Conservation (phyloP, 768 basidiomycete species). For the Boletus barrowsii region DNA sequence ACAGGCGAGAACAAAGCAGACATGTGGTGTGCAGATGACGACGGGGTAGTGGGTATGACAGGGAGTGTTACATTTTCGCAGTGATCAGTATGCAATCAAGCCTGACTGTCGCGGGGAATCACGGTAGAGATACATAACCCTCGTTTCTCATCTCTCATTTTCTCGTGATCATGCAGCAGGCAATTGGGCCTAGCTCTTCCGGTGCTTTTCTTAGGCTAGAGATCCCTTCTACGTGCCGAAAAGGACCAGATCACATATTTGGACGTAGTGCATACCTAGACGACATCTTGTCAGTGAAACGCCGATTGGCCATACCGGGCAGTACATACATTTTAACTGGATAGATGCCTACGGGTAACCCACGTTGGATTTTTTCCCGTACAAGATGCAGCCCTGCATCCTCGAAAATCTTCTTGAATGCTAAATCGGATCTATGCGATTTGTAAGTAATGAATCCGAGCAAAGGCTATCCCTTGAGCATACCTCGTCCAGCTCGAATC, state of each 20-base stretch:
- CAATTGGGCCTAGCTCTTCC: not conserved
- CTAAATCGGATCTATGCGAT: slow-evolving; percentile 66
- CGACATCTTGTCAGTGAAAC: slow-evolving; percentile 8
- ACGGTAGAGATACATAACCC: too few species aligned
- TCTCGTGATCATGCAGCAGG: not conserved
- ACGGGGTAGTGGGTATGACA: slow-evolving; percentile 67
- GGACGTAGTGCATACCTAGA: slow-evolving; percentile 26
- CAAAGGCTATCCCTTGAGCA: not conserved
- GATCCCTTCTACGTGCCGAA: not conserved
- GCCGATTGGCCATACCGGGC: not conserved
- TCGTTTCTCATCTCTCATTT: not conserved
- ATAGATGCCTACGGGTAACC: slow-evolving; percentile 79
- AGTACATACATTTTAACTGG: slow-evolving; percentile 76
- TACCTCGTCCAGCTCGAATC: slow-evolving; percentile 92
- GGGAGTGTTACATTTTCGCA: slow-evolving; percentile 40
- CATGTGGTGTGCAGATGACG: slow-evolving; percentile 59
- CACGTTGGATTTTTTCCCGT: slow-evolving; percentile 74
- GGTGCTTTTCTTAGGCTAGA: not conserved
- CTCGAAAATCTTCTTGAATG: slow-evolving; percentile 75
- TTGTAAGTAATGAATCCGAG: slow-evolving; percentile 2
- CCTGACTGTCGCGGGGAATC: not conserved
- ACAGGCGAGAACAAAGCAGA: slow-evolving; percentile 35
- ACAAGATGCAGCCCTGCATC: slow-evolving; percentile 71
- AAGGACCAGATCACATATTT: slow-evolving; percentile 1
- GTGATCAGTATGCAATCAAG: not conserved